These are phyloP conservation scores for Aspergillus quadricinctus DNA, from an alignment of 2,329 filamentous ascomycete genomes.

Conservation along the genomic window DNA sequence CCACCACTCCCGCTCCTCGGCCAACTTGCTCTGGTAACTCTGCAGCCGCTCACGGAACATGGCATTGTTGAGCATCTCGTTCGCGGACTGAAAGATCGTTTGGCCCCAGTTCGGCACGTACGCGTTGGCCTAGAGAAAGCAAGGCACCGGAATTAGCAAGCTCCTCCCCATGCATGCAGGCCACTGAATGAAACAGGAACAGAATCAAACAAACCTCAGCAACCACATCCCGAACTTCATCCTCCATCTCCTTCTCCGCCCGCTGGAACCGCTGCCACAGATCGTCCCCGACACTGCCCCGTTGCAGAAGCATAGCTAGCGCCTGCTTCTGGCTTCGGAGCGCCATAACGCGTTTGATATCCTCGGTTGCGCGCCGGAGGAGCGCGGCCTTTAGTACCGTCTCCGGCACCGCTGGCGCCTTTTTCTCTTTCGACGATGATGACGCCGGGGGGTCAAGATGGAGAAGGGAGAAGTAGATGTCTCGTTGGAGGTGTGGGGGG, in stretches of 20 bases:
- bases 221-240: constrained; percentile 90
- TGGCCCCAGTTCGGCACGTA: constrained; percentile 86
- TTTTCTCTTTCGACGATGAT: constrained; percentile 54
- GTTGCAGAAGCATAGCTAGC: constrained; percentile 74
- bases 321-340: constrained; percentile 86
- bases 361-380: constrained; percentile 81
- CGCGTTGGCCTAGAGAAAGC: constrained; percentile 65
- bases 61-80: constrained; percentile 87
- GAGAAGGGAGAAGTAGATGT: constrained; percentile 89
- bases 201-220: constrained; percentile 62
- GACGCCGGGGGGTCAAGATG: constrained; percentile 61
- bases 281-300: constrained; percentile 92
- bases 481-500: constrained; percentile 79
- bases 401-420: constrained; percentile 69
- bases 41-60: constrained; percentile 69
- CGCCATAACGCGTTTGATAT: constrained; percentile 86
- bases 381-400: constrained; percentile 83
- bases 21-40: constrained; percentile 67
- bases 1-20: constrained; percentile 86
- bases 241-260: constrained; percentile 96
- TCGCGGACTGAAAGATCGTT: constrained; percentile 93
- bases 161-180: neutral
- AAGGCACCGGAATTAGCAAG: constrained; percentile 6
- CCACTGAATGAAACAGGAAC: neutral
- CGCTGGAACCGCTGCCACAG: constrained; percentile 87